Percentiles rank a stretch among this genome's conserved stretches.
Evolutionary conservation across 805 yeast genomes (phyloP).

Genomic region (Vanderwaltozyma tropicalis): DNA sequence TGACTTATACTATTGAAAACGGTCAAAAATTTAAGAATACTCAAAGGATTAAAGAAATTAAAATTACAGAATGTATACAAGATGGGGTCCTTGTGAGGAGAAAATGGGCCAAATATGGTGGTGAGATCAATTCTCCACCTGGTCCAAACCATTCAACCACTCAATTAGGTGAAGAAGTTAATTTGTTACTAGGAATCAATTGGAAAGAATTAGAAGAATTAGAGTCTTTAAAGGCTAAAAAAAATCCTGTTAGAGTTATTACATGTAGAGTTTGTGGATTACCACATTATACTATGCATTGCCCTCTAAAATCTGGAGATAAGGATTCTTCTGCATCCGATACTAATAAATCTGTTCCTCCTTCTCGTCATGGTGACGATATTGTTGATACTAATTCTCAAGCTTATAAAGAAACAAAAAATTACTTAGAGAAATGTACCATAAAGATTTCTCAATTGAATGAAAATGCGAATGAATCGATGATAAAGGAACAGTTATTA

Average conservation of each 20-base stretch:
- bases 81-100: constrained; percentile 76
- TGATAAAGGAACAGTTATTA: constrained; percentile 61
- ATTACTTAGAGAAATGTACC: constrained; percentile 78
- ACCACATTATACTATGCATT: constrained; percentile 82
- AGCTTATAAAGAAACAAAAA: constrained; percentile 35
- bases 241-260: constrained; percentile 36
- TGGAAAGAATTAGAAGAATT: constrained; percentile 73
- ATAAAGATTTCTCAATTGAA: constrained; percentile 87
- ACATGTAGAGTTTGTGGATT: constrained; percentile 90
- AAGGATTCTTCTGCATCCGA: background rate
- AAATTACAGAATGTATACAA: constrained; percentile 71
- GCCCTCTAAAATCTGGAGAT: constrained; percentile 42
- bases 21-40: constrained; percentile 82
- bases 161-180: constrained; percentile 75
- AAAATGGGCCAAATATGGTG: constrained; percentile 83
- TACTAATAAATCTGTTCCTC: no score
- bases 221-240: constrained; percentile 39
- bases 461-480: constrained; percentile 71
- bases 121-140: constrained; percentile 56
- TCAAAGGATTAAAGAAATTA: constrained; percentile 67
- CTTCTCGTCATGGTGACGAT: no score
- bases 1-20: constrained; percentile 62
- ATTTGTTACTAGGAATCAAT: constrained; percentile 57
- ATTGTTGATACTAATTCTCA: no score
- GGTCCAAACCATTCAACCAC: constrained; percentile 90